Evolutionary conservation across 2,329 filamentous ascomycete genomes (phyloP).

Genomic region (Colletotrichum spinosum): DNA sequence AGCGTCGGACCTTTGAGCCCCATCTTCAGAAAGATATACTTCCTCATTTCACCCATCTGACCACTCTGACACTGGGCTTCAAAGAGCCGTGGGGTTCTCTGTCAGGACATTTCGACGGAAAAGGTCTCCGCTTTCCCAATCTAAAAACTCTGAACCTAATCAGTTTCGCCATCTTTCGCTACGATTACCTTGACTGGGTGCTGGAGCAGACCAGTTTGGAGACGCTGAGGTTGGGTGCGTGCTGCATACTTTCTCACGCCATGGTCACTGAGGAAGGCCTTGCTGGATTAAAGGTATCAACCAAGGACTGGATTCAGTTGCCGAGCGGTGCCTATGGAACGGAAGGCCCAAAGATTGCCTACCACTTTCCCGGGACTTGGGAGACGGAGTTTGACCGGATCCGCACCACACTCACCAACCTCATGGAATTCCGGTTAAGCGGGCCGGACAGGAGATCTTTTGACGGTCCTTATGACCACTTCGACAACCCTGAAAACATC

Average conservation of each 20-base stretch:
- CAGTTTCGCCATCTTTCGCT: conserved; percentile 31
- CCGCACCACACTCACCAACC: conserved; percentile 21
- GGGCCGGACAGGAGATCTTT: too few relatives aligned
- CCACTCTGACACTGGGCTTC: conserved; percentile 39
- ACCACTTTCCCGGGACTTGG: conserved; percentile 38
- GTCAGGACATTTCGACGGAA: conserved; percentile 39
- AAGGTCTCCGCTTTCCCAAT: conserved; percentile 37
- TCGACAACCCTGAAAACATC: neutral
- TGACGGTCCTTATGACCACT: neutral
- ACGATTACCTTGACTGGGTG: conserved; percentile 44
- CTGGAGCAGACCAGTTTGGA: conserved; percentile 31
- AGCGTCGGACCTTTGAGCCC: conserved; percentile 40
- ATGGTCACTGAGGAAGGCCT: neutral
- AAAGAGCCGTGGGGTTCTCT: conserved; percentile 38
- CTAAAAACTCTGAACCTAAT: conserved; percentile 38
- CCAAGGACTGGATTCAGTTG: conserved; percentile 35
- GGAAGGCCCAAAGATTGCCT: conserved; percentile 1
- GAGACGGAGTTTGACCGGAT: conserved; percentile 40
- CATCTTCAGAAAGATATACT: conserved; percentile 39
- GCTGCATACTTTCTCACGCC: conserved; percentile 35
- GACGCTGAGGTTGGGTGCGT: conserved; percentile 28
- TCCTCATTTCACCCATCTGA: conserved; percentile 36
- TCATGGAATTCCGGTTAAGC: conserved; percentile 38
- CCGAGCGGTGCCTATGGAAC: conserved; percentile 12
- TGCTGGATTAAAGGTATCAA: neutral